A percentile compares a stretch with the other conserved stretches of the same genome.
These are phyloP conservation scores for Gentiana macrophylla DNA, from an alignment of 257 asterid genomes.

Conservation along the genomic window DNA sequence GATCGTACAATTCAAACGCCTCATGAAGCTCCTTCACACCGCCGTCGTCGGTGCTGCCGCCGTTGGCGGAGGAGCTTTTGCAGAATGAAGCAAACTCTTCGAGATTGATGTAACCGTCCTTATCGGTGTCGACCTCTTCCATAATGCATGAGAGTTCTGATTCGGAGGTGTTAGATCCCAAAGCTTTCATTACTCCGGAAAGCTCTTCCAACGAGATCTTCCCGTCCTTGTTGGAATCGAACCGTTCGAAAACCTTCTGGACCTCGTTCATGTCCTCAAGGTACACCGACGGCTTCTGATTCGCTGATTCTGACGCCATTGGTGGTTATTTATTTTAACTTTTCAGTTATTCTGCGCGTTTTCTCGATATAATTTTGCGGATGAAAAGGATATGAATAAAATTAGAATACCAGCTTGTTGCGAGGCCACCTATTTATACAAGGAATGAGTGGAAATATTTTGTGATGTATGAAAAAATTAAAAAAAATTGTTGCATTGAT, in stretches of 20 bases:
- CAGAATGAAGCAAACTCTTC: conserved; percentile 64
- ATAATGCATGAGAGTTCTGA: conserved; percentile 47
- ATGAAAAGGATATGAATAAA: too few relatives aligned
- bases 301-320: conserved; percentile 18
- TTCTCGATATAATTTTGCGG: too few relatives aligned
- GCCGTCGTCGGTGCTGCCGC: conserved; percentile 15
- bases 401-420: too few relatives aligned
- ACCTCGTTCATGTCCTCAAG: conserved; percentile 44
- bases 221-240: conserved; percentile 77
- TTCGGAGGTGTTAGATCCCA: conserved; percentile 49
- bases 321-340: background rate
- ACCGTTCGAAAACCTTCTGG: conserved; percentile 47
- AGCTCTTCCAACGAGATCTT: conserved; percentile 71
- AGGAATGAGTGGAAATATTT: too few relatives aligned
- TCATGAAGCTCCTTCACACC: conserved; percentile 55
- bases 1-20: conserved; percentile 81
- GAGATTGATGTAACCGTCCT: conserved; percentile 64
- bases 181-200: conserved; percentile 40
- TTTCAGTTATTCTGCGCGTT: too few relatives aligned
- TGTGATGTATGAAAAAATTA: too few relatives aligned
- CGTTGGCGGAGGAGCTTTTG: conserved; percentile 15
- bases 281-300: conserved; percentile 19
- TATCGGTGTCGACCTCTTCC: conserved; percentile 65
- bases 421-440: too few relatives aligned
- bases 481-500: too few relatives aligned